Conservation (phyloP, 768 basidiomycete genomes). For the Boletellus sp. region DNA sequence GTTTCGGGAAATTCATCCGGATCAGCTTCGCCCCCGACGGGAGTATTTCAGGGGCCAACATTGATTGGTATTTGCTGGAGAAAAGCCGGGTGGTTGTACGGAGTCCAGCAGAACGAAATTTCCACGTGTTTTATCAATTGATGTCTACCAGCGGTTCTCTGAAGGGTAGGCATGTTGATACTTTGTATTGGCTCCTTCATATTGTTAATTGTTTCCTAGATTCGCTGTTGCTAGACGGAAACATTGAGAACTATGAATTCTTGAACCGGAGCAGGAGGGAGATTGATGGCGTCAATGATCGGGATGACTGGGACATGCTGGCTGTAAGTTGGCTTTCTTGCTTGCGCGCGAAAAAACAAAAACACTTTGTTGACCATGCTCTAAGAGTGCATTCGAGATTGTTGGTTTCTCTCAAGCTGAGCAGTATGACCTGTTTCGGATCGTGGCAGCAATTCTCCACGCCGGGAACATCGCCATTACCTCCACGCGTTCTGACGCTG, state of each 20-base stretch:
- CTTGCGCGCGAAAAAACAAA: not conserved
- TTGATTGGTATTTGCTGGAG: conserved; percentile 98
- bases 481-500: conserved; percentile 75
- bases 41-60: conserved; percentile 95
- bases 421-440: conserved; percentile 90
- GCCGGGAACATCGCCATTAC: conserved; percentile 90
- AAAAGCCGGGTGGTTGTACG: conserved; percentile 92
- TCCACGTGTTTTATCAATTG: conserved; percentile 97
- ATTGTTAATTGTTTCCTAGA: conserved; percentile 41
- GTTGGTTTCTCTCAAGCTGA: conserved; percentile 85
- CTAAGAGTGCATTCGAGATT: conserved; percentile 74
- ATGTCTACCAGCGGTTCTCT: conserved; percentile 71
- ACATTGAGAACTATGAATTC: conserved; percentile 82
- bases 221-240: conserved; percentile 67
- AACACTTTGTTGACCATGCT: conserved; percentile 3
- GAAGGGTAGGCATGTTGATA: conserved; percentile 48
- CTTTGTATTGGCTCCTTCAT: conserved; percentile 1
- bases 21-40: conserved; percentile 93
- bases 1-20: conserved; percentile 96
- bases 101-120: conserved; percentile 85
- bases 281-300: conserved; percentile 94
- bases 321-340: conserved; percentile 43
- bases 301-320: conserved; percentile 79
- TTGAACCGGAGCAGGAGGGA: conserved; percentile 85
- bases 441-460: conserved; percentile 90